A percentile compares a stretch with the other conserved stretches of the same genome.
These are phyloP conservation scores for Rhodotorula sp. DNA, from an alignment of 1,284 basidiomycete genomes.

Conservation along the genomic window DNA sequence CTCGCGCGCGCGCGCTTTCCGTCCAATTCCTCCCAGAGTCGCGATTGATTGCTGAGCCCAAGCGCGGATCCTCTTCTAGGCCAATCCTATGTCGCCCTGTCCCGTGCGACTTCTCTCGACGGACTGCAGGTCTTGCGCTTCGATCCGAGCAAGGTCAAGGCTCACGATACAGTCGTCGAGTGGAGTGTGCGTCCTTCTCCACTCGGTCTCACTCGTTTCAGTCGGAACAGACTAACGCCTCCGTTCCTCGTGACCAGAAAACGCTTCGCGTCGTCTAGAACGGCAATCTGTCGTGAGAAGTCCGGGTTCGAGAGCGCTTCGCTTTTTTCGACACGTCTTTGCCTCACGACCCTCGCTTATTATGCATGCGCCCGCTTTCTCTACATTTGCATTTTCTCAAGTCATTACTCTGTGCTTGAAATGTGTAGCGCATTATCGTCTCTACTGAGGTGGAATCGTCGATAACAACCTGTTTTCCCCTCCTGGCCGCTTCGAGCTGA, in stretches of 20 bases:
- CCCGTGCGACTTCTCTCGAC: slow-evolving; percentile 82
- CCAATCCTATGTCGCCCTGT: slow-evolving; percentile 89
- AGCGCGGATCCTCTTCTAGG: slow-evolving; percentile 52
- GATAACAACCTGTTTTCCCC: no score
- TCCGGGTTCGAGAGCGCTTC: neutral
- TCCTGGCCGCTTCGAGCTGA: no score
- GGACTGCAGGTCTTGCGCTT: slow-evolving; percentile 89
- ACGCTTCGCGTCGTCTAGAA: no score
- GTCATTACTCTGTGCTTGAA: no score
- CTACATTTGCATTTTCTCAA: no score
- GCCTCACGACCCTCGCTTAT: neutral
- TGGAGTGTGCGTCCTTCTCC: slow-evolving; percentile 36
- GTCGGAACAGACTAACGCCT: neutral
- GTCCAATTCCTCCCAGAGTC: neutral
- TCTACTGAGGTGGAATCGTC: no score
- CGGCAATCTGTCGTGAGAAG: no score
- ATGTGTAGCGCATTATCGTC: no score
- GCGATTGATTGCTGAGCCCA: neutral
- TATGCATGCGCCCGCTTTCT: no score
- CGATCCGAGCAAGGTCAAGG: slow-evolving; percentile 67
- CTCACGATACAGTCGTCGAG: slow-evolving; percentile 44
- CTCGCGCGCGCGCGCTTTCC: no score
- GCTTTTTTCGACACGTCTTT: neutral
- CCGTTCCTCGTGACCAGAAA: no score
- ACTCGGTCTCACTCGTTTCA: neutral